Percentiles rank a stretch among this genome's conserved stretches.
Evolutionary conservation across 179 eudicot species (phyloP).

Genomic region (Silene vulgaris): DNA sequence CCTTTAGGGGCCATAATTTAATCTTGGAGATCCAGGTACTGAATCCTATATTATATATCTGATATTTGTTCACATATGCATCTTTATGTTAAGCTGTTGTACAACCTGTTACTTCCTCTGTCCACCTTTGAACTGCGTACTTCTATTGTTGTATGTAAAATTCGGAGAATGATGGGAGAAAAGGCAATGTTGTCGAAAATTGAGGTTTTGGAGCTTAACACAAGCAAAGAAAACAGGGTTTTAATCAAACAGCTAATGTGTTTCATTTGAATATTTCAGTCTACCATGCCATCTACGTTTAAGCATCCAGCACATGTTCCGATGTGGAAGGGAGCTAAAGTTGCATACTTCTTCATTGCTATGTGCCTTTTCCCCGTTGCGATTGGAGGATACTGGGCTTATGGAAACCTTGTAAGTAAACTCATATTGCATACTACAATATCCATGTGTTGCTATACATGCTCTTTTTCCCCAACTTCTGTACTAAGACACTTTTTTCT

Average conservation of each 20-base stretch:
- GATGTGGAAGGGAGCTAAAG: constrained; percentile 98
- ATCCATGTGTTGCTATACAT: neutral
- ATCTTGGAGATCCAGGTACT: constrained; percentile 90
- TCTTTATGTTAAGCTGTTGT: too few species aligned
- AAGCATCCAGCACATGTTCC: constrained; percentile 99
- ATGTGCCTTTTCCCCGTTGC: constrained; percentile 87
- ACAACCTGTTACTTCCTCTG: too few species aligned
- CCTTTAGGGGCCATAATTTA: constrained; percentile 89
- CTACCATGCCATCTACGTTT: constrained; percentile 96
- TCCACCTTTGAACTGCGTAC: too few species aligned
- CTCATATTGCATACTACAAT: neutral
- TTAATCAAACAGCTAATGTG: constrained; percentile 7
- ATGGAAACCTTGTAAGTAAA: constrained; percentile 76
- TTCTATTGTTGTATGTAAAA: too few species aligned
- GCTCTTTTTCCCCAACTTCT: too few species aligned
- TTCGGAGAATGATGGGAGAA: too few species aligned
- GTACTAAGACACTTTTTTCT: too few species aligned
- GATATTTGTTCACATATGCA: too few species aligned
- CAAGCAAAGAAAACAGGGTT: neutral
- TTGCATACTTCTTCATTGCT: constrained; percentile 81
- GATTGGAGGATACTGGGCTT: constrained; percentile 97
- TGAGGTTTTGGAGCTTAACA: too few species aligned
- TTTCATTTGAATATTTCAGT: constrained; percentile 35
- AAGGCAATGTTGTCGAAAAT: too few species aligned
- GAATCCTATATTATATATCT: neutral